Evolutionary conservation across 768 basidiomycete genomes (phyloP).

Genomic region (Hortiboletus flavorubellus): DNA sequence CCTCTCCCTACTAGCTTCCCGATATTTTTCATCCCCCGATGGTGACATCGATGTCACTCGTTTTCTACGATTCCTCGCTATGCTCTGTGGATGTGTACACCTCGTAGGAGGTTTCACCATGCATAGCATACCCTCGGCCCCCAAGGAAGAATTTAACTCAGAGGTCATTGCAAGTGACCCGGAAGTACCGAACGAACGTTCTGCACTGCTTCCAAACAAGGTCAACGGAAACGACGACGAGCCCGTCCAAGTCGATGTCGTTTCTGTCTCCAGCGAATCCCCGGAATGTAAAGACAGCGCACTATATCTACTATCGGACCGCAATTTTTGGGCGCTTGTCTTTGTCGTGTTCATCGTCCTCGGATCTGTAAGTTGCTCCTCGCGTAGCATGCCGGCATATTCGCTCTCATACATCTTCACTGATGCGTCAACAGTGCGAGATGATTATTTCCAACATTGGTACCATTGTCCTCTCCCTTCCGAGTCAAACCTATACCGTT

Average conservation of each 20-base stretch:
- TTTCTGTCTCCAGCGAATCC: constrained; percentile 25
- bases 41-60: constrained; percentile 44
- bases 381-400: background rate
- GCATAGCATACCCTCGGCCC: constrained; percentile 17
- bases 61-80: constrained; percentile 57
- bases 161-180: constrained; percentile 5
- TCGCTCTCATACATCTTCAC: background rate
- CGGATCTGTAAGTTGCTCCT: constrained; percentile 56
- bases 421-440: constrained; percentile 48
- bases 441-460: constrained; percentile 86
- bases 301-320: constrained; percentile 49
- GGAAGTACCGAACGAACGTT: constrained; percentile 27
- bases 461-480: constrained; percentile 66
- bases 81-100: constrained; percentile 51
- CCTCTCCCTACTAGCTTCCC: constrained; percentile 61
- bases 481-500: constrained; percentile 25
- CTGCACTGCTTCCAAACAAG: constrained; percentile 29
- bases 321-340: constrained; percentile 62
- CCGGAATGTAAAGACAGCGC: constrained; percentile 22
- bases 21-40: constrained; percentile 49
- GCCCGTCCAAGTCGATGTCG: constrained; percentile 19
- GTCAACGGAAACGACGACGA: constrained; percentile 10
- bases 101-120: constrained; percentile 50
- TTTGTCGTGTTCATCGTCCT: constrained; percentile 50
- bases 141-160: constrained; percentile 3